These are phyloP conservation scores for Podila horticola DNA, from an alignment of 192 early-diverging fungal genomes.

Conservation along the genomic window DNA sequence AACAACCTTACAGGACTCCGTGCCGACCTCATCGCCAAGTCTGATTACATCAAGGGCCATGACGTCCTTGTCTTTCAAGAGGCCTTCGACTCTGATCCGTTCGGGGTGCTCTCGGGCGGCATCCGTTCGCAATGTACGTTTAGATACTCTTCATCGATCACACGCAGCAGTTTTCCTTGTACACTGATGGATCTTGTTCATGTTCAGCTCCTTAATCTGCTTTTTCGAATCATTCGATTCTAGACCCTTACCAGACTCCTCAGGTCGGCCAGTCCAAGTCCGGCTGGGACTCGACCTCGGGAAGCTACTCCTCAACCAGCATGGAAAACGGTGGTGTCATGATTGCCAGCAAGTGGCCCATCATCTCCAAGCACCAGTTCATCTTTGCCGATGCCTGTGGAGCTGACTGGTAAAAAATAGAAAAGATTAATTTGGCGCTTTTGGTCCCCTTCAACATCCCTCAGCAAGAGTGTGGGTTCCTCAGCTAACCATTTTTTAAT, in stretches of 20 bases:
- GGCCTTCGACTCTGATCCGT: background rate
- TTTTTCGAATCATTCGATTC: background rate
- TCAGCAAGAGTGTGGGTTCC: no score
- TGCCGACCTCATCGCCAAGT: background rate
- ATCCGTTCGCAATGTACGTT: background rate
- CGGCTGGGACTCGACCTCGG: slow-evolving; percentile 7
- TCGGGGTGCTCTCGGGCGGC: background rate
- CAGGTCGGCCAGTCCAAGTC: background rate
- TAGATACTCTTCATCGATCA: no score
- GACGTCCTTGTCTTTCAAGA: slow-evolving; percentile 2
- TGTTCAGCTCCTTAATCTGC: background rate
- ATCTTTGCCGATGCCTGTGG: background rate
- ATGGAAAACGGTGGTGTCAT: slow-evolving; percentile 1
- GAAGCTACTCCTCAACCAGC: slow-evolving; percentile 1
- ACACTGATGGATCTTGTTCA: background rate
- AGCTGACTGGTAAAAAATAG: background rate
- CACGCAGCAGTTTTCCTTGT: background rate
- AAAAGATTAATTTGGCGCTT: background rate
- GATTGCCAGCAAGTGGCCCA: slow-evolving; percentile 8
- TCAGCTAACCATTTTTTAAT: background rate
- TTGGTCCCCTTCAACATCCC: no score
- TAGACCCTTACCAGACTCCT: slow-evolving; percentile 5
- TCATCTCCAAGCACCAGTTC: background rate
- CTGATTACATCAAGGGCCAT: slow-evolving; percentile 1
- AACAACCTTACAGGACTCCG: background rate